Percentiles rank a stretch among this genome's conserved stretches.
These are phyloP conservation scores for Paramecium primaurelia DNA, from an alignment of 73 alveolate species.

Conservation along the genomic window DNA sequence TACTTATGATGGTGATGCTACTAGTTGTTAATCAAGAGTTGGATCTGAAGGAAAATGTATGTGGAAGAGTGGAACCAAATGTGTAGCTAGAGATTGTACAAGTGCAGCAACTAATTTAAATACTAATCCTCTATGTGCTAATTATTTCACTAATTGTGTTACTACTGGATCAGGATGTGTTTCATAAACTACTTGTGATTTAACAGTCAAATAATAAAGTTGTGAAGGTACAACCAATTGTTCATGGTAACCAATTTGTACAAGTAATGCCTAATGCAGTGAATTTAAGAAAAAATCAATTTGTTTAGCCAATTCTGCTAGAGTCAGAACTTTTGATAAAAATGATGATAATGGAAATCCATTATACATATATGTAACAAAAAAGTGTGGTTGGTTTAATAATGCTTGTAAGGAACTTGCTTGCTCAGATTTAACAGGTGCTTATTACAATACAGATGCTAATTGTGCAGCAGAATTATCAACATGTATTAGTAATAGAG, in stretches of 20 bases:
- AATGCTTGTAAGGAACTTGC: neutral
- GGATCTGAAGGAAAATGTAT: neutral
- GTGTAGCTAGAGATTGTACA: neutral
- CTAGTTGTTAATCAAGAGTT: neutral
- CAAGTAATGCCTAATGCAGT: neutral
- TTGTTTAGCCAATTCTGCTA: neutral
- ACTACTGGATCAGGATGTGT: constrained; percentile 20
- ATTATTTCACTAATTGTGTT: neutral
- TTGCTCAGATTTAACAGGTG: neutral
- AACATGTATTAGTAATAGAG: neutral
- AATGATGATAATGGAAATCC: neutral
- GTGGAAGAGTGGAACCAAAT: neutral
- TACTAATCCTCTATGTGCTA: neutral
- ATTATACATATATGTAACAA: neutral
- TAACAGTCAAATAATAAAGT: neutral
- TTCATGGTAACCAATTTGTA: neutral
- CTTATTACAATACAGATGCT: neutral
- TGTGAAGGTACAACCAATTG: neutral
- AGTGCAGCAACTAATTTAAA: neutral
- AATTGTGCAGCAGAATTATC: neutral
- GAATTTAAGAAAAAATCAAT: neutral
- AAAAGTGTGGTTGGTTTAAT: neutral
- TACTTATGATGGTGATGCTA: neutral
- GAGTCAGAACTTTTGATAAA: neutral
- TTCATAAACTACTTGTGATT: neutral